A percentile compares a stretch with the other conserved stretches of the same genome.
phyloP scores from a whole-genome alignment of 257 asterid species.

The Anisodus acutangulus region DNA sequence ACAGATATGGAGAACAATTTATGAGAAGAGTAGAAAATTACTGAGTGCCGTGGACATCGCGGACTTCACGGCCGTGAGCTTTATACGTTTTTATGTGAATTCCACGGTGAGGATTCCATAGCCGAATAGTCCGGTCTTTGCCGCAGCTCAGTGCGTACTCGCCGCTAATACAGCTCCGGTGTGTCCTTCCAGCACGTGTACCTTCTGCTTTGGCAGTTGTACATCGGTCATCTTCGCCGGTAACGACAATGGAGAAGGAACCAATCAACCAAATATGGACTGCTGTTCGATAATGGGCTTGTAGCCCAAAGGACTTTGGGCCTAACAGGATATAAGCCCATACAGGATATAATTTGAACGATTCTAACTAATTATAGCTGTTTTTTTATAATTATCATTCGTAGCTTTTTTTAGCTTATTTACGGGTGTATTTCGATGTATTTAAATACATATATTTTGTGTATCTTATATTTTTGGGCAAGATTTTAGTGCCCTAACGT shows the following conservation, averaged over 20 bases:
- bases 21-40: constrained; percentile 31
- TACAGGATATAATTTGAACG: no score
- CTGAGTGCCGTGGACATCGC: constrained; percentile 86
- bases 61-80: constrained; percentile 95
- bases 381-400: no score
- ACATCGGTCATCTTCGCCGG: constrained; percentile 47
- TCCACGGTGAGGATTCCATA: constrained; percentile 98
- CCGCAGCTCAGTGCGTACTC: constrained; percentile 94
- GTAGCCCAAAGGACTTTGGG: neutral
- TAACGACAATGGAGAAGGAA: constrained; percentile 26
- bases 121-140: constrained; percentile 89
- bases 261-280: neutral
- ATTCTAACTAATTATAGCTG: no score
- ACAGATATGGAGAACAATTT: neutral
- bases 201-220: constrained; percentile 68
- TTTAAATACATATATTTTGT: no score
- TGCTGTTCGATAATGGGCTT: neutral
- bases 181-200: constrained; percentile 78
- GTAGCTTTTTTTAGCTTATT: no score
- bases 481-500: no score
- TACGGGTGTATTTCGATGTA: no score
- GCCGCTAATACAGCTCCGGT: constrained; percentile 96
- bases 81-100: constrained; percentile 88
- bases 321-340: no score
- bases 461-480: no score